phyloP scores from a whole-genome alignment of 345 rosid genomes.

The Aquilaria sinensis region DNA sequence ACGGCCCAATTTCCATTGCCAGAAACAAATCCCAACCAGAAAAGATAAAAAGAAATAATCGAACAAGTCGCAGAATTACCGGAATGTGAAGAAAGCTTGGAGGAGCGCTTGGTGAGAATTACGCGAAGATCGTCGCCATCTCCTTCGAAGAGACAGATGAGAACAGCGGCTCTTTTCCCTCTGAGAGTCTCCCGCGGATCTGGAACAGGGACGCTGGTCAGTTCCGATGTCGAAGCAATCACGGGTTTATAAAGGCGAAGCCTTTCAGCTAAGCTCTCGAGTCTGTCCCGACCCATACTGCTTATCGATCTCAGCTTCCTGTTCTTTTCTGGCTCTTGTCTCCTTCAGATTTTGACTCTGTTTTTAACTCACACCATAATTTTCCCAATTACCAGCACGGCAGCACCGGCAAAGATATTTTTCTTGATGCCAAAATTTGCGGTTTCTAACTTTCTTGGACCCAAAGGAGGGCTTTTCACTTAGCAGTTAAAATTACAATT shows the following conservation, averaged over 20 bases:
- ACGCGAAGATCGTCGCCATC: slow-evolving; percentile 34
- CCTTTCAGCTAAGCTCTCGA: slow-evolving; percentile 12
- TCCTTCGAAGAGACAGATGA: slow-evolving; percentile 53
- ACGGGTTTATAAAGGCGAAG: slow-evolving; percentile 15
- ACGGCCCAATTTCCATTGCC: not conserved
- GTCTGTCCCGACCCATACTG: not conserved
- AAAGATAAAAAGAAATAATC: too few relatives aligned
- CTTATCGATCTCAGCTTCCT: too few relatives aligned
- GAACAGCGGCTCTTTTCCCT: slow-evolving; percentile 37
- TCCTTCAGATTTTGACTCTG: too few relatives aligned
- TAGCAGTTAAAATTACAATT: too few relatives aligned
- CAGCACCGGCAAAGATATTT: too few relatives aligned
- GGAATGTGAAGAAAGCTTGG: slow-evolving; percentile 36
- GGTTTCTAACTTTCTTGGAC: too few relatives aligned
- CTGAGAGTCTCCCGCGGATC: not conserved
- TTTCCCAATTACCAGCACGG: too few relatives aligned
- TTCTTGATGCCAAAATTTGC: too few relatives aligned
- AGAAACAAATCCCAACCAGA: not conserved
- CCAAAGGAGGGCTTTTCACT: too few relatives aligned
- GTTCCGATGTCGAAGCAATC: not conserved
- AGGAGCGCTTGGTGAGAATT: slow-evolving; percentile 46
- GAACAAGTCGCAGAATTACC: slow-evolving; percentile 16
- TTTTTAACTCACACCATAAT: too few relatives aligned
- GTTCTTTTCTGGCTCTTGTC: too few relatives aligned
- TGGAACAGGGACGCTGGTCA: not conserved